Evolutionary conservation across 305 asterid species (phyloP).

Genomic region (Ilex paraguariensis): DNA sequence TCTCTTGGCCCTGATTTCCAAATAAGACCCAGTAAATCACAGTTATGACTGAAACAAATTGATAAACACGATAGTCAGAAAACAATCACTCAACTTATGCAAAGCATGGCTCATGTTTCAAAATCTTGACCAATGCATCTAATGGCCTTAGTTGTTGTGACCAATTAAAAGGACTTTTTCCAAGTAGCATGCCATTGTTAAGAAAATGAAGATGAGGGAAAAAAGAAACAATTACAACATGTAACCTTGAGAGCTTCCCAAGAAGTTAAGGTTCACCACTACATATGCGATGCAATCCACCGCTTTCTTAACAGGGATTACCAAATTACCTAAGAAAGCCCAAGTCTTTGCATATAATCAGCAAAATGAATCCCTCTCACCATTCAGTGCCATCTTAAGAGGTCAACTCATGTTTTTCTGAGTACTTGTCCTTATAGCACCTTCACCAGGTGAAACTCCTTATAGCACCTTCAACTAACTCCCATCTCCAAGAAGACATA

Average conservation of each 20-base stretch:
- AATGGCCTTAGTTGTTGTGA: background rate
- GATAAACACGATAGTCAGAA: background rate
- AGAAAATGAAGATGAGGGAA: background rate
- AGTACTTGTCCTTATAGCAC: no score
- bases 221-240: background rate
- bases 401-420: no score
- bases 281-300: background rate
- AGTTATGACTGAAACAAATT: constrained; percentile 2
- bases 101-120: background rate
- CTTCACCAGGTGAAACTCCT: no score
- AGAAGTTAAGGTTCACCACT: background rate
- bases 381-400: no score
- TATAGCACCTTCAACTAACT: no score
- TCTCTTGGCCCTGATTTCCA: constrained; percentile 75
- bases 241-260: background rate
- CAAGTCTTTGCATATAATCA: no score
- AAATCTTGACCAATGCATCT: background rate
- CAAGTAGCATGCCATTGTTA: background rate
- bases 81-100: background rate
- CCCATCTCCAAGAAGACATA: no score
- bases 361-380: no score
- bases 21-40: constrained; percentile 18
- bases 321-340: no score
- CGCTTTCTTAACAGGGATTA: no score
- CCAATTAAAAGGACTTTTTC: background rate